A percentile compares a stretch with the other conserved stretches of the same genome.
Conservation (phyloP, 2,329 filamentous ascomycete genomes). For the Hymenoscyphus fructigenus region DNA sequence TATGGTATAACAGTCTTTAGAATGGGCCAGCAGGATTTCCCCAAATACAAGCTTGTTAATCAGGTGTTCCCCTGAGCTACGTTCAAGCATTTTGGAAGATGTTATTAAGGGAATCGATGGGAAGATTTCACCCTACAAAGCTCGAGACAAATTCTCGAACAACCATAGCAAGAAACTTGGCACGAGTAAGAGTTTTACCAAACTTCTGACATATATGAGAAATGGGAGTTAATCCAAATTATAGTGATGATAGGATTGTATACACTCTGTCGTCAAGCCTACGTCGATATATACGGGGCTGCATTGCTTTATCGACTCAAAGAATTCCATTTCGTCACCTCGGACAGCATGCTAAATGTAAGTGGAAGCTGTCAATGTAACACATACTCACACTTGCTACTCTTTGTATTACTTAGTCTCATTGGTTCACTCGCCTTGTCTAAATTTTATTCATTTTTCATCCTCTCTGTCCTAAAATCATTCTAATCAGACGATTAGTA, state of each 20-base stretch:
- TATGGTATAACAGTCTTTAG: background rate
- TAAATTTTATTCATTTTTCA: background rate
- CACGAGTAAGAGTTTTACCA: no score
- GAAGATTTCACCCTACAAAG: background rate
- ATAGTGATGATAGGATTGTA: background rate
- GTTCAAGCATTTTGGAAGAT: background rate
- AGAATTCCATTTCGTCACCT: background rate
- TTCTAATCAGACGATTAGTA: background rate
- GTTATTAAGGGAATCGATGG: background rate
- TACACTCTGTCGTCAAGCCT: background rate
- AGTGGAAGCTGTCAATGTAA: background rate
- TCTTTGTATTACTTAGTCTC: no score
- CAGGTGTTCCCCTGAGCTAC: background rate
- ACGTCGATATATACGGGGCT: background rate
- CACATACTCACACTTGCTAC: no score
- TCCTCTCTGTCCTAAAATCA: background rate
- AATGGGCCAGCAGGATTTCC: background rate
- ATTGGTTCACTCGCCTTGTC: no score
- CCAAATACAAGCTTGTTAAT: background rate
- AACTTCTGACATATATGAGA: no score
- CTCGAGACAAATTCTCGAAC: background rate
- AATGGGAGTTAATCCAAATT: background rate
- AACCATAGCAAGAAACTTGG: background rate
- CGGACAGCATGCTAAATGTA: background rate
- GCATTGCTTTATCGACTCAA: background rate